Evolutionary conservation across 129 eudicot genomes (phyloP), one percentile per base, ranked within the genome.

Genomic region (Tagetes patula): DNA sequence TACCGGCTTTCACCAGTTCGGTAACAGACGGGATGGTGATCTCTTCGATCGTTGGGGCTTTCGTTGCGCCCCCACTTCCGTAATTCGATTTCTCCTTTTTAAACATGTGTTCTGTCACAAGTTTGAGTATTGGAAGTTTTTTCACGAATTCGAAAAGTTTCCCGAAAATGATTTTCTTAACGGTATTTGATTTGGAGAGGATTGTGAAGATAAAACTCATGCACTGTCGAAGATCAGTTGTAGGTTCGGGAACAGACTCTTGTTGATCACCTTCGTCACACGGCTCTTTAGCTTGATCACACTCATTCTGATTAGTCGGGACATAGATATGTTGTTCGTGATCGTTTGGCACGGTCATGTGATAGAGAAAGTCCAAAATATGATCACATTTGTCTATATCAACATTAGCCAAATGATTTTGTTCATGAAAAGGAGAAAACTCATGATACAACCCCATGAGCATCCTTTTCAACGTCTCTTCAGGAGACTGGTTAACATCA

Each of bases 1-100:
- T 69, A 8, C 91, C 88, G 3, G 95, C 85, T 13, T 65, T 62
- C 1, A 72, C 75, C 61, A 90, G 75, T 4, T 87, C 84, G 13
- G 82, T 80, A 31, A 90, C 89, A 0, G 94, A 90, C n/a, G 96
- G 95, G 78, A 90, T 90, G 2, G 76, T 71, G 10, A 90, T 87
- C 74, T 90, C 89, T 48, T 90, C 95, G 0, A 87, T 46, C 0
- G 75, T 38, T 8, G 89, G 92, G 10, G 83, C 69, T 32, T 79
- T 73, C 8, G 56, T 31, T 8, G 27, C 48, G 20, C 27, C 27
- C 27, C 8, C 47, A 10, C 33, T 14, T 6, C 74, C 75, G 1
- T 47, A 45, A 31, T 73, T 37, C 0, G 39, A 49, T 39, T 71
- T 65, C 74, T 46, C 69, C 69, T 2, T 55, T 42, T 39, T 60